These are phyloP conservation scores for Martiniozyma asiatica DNA, from an alignment of 1,139 yeast genomes.

Conservation along the genomic window DNA sequence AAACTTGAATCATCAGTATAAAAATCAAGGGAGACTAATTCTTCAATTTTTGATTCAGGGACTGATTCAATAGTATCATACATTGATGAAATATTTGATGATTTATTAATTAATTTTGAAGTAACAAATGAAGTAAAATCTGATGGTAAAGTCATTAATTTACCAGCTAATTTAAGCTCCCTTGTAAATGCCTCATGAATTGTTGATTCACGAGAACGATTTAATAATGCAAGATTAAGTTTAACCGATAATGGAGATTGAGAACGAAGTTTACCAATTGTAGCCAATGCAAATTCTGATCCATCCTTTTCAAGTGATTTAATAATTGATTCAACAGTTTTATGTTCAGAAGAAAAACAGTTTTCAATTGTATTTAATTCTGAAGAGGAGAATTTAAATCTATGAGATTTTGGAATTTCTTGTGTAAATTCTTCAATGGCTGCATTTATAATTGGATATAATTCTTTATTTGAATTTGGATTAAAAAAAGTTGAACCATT, in stretches of 20 bases:
- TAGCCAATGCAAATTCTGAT: conserved; percentile 54
- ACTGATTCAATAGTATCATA: conserved; percentile 26
- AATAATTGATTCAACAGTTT: conserved; percentile 51
- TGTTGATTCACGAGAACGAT: conserved; percentile 46
- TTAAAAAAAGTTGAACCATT: conserved; percentile 11
- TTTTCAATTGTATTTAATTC: conserved; percentile 54
- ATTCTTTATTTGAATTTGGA: conserved; percentile 21
- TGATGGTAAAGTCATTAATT: conserved; percentile 52
- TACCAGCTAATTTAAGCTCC: conserved; percentile 70
- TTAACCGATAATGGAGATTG: conserved; percentile 75
- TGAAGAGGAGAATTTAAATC: conserved; percentile 44
- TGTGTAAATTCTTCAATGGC: conserved; percentile 70
- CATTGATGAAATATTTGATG: conserved; percentile 13
- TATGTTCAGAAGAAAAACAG: conserved; percentile 43
- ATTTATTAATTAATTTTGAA: conserved; percentile 44
- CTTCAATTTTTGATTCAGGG: conserved; percentile 19
- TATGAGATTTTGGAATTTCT: conserved; percentile 53
- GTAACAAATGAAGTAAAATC: conserved; percentile 70
- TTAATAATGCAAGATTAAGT: conserved; percentile 59
- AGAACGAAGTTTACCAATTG: conserved; percentile 40
- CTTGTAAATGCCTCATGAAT: conserved; percentile 57
- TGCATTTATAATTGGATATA: conserved; percentile 50
- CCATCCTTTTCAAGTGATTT: conserved; percentile 43
- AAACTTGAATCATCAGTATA: conserved; percentile 9
- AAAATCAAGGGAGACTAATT: conserved; percentile 17